Conservation (phyloP, 306 rosid genomes). For the Fragaria vesca region DNA sequence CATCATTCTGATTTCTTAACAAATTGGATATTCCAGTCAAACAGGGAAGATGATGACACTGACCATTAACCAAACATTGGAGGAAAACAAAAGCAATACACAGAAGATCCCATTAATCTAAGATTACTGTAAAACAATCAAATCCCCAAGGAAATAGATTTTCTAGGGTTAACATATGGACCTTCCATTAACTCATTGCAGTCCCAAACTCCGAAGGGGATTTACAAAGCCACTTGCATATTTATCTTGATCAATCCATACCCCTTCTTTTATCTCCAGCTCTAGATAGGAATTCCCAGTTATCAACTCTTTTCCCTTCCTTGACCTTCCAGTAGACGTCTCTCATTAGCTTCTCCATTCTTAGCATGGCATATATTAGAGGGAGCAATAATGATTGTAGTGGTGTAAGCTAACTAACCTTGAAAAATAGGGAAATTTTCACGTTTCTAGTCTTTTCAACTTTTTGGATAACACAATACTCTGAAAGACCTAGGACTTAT, state of each 20-base stretch:
- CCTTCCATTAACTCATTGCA: neutral
- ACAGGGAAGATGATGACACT: neutral
- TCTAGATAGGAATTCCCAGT: neutral
- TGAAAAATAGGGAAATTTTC: neutral
- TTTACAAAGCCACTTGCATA: neutral
- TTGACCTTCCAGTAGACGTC: neutral
- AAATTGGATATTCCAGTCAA: neutral
- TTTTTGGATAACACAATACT: neutral
- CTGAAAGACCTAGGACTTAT: neutral
- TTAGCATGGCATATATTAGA: neutral
- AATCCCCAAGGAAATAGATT: neutral
- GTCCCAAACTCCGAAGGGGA: neutral
- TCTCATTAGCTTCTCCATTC: neutral
- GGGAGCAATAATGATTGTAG: neutral
- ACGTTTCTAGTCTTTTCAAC: neutral
- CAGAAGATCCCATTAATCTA: neutral
- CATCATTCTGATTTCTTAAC: neutral
- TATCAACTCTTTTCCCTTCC: neutral
- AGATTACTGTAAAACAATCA: neutral
- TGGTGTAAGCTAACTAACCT: neutral
- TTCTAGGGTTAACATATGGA: neutral
- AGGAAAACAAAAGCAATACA: neutral
- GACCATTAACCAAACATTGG: neutral
- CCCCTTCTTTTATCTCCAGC: neutral
- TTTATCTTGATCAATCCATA: neutral